Percentiles rank a stretch among this genome's conserved stretches.
phyloP scores from a whole-genome alignment of 2,329 filamentous ascomycete species.

The Neonectria punicea region DNA sequence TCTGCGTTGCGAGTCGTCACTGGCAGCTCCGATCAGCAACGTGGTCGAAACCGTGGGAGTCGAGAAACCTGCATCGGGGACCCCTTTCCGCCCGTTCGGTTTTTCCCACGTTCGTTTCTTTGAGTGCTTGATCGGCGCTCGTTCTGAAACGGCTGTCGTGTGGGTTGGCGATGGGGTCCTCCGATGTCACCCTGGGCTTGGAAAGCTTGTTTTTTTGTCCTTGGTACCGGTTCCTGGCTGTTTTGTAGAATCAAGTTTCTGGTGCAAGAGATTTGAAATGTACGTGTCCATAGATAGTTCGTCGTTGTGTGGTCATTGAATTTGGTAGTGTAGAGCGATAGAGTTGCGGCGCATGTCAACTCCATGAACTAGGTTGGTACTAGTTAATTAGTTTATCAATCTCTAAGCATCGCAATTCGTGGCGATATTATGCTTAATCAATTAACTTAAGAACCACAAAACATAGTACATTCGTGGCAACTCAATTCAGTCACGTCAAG shows the following conservation, averaged over 20 bases:
- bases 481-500: not conserved
- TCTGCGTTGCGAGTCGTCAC: not conserved
- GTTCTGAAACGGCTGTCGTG: conserved; percentile 3
- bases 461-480: not conserved
- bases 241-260: not conserved
- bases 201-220: not conserved
- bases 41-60: not conserved
- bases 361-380: not conserved
- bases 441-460: not conserved
- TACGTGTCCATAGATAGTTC: not conserved
- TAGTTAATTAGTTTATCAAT: too few relatives aligned
- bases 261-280: not conserved
- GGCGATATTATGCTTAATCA: not conserved
- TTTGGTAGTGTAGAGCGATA: not conserved
- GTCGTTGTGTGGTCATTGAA: not conserved
- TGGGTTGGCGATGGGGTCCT: not conserved
- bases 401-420: not conserved
- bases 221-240: not conserved
- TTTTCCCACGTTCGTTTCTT: not conserved
- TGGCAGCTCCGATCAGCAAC: not conserved
- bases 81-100: not conserved
- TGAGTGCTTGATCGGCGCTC: not conserved
- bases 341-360: not conserved
- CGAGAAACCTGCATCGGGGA: not conserved
- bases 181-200: not conserved